These are phyloP conservation scores for Spizellomyces punctatus DNA, from an alignment of 192 early-diverging fungal genomes.

Conservation along the genomic window DNA sequence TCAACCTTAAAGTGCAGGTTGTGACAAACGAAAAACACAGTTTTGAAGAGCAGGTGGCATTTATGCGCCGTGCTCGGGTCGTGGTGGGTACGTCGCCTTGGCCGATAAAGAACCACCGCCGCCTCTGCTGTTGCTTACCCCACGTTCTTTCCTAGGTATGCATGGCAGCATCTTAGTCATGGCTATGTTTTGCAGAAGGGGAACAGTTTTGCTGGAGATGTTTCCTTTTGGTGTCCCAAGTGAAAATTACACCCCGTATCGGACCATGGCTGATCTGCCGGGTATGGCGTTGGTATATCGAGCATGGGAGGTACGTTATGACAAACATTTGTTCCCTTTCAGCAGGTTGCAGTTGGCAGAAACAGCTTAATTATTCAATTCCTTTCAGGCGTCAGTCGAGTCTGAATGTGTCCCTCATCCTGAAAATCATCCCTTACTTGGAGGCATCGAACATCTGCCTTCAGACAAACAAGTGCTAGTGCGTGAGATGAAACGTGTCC, in stretches of 20 bases:
- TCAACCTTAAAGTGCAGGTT: constrained; percentile 39
- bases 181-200: constrained; percentile 55
- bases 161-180: constrained; percentile 55
- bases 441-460: constrained; percentile 42
- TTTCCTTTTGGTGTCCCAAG: constrained; percentile 52
- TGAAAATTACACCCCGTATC: constrained; percentile 55
- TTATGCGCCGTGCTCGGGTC: constrained; percentile 50
- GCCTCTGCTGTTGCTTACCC: not conserved
- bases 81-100: constrained; percentile 31
- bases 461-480: constrained; percentile 40
- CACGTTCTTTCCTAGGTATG: constrained; percentile 31
- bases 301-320: constrained; percentile 46
- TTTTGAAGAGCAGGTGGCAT: constrained; percentile 51
- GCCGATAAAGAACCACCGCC: not conserved
- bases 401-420: constrained; percentile 38
- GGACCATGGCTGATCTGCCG: constrained; percentile 45
- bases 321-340: not conserved
- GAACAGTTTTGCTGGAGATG: constrained; percentile 52
- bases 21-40: constrained; percentile 50
- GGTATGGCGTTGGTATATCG: constrained; percentile 54
- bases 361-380: constrained; percentile 5
- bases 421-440: constrained; percentile 25
- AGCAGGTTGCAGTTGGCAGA: not conserved
- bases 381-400: constrained; percentile 40
- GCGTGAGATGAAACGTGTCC: constrained; percentile 34